Base-by-base conservation (phyloP, 805 yeast genomes). In the Saturnispora bothae region DNA sequence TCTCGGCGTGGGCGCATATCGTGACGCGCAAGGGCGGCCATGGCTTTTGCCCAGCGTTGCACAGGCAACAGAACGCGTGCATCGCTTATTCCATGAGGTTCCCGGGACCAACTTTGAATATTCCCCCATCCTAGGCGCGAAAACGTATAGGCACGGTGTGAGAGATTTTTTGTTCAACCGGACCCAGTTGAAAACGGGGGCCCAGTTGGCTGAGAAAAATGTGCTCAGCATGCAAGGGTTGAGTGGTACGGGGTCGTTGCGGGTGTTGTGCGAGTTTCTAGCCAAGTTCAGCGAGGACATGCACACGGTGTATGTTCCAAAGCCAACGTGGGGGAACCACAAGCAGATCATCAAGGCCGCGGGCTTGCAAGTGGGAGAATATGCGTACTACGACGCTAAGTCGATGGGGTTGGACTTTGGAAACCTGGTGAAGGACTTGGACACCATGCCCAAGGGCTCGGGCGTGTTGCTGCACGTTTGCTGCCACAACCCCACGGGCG, bases 401-500 rank as follows among this genome's bases (percentile, higher is more conserved):
- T 70, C 68, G 48, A 81, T 81, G 52, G 69, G 71, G 12, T 65
- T 88, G 44, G 82, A 82, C 56, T 64, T 76, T 45, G 76, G 68
- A 20, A 77, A 78, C 34, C 65, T 85, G 66, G 54, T 82, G 36
- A 56, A 57, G 25, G 83, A 83, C 38, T 60, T 86, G 34, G 50
- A 64, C 18, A 52, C 58, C 26, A 77, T 78, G 28, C 71, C 71
- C 22, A 63, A 63, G 25, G 83, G 81, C 20, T 66, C 79, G 17
- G 71, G 75, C 38, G 78, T 86, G 17, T 67, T 88, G 40, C 70
- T 88, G 43, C 97, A 88, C 60, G 95, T 95, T 7, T 86, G 96
- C 57, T 92, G 96, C 53, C 96, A 88, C 66, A 89, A 88, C 67
- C 97, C 97, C 39, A 89, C 96, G 15, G 97, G 96, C 47, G 76